phyloP scores from a whole-genome alignment of 768 basidiomycete genomes.

The Lactifluus hygrophoroides region DNA sequence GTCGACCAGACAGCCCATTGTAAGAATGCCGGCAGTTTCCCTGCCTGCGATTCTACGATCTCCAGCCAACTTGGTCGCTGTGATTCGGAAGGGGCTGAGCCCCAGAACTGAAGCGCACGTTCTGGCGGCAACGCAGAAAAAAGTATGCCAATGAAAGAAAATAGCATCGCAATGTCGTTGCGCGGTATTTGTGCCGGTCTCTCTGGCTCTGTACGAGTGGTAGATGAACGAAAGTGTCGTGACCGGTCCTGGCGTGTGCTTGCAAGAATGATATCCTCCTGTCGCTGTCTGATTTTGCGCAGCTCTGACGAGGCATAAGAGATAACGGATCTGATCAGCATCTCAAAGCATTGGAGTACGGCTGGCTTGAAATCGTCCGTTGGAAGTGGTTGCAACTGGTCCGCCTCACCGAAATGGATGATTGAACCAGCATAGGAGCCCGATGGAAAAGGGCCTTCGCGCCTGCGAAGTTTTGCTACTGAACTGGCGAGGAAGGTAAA shows the following conservation, averaged over 20 bases:
- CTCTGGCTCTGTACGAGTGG: conserved; percentile 20
- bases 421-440: conserved; percentile 25
- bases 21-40: conserved; percentile 64
- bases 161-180: conserved; percentile 79
- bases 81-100: conserved; percentile 38
- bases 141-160: conserved; percentile 73
- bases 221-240: conserved; percentile 39
- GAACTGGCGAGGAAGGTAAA: conserved; percentile 63
- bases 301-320: conserved; percentile 73
- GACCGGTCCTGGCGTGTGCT: conserved; percentile 57
- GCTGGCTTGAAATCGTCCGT: conserved; percentile 44
- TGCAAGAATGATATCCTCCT: conserved; percentile 75
- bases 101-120: conserved; percentile 81
- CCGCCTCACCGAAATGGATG: conserved; percentile 28
- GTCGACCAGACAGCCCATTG: conserved; percentile 90
- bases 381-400: conserved; percentile 32
- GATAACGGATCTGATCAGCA: conserved; percentile 60
- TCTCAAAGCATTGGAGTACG: conserved; percentile 59
- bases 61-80: conserved; percentile 47
- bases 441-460: conserved; percentile 26
- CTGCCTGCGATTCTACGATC: conserved; percentile 48
- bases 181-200: conserved; percentile 44
- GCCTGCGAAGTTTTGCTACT: conserved; percentile 48
- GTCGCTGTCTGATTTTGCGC: conserved; percentile 79
- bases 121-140: conserved; percentile 70